phyloP scores from a whole-genome alignment of 2,329 filamentous ascomycete genomes.

The Pseudogymnoascus sp. region DNA sequence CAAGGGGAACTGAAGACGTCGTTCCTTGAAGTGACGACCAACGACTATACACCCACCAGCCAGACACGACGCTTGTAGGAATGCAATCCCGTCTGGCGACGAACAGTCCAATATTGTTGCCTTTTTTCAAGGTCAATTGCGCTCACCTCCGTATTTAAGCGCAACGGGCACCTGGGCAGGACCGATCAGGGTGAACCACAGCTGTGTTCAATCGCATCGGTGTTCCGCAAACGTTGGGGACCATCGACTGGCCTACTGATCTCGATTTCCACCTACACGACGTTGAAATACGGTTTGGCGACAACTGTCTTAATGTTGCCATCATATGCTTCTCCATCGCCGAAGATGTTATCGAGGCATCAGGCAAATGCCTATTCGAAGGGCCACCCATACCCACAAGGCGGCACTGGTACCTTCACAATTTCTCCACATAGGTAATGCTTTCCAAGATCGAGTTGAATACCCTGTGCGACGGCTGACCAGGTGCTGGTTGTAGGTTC shows the following conservation, averaged over 20 bases:
- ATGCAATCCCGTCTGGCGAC: constrained; percentile 6
- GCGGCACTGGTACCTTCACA: constrained; percentile 65
- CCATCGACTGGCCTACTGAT: neutral
- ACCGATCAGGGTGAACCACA: constrained; percentile 7
- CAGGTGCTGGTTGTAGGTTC: constrained; percentile 50
- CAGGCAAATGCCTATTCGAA: constrained; percentile 68
- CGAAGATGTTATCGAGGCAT: constrained; percentile 80
- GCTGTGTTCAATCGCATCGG: constrained; percentile 2
- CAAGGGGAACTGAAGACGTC: constrained; percentile 7
- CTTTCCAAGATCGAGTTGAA: constrained; percentile 11
- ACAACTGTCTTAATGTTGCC: constrained; percentile 47
- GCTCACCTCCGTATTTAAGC: neutral
- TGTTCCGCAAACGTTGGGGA: constrained; percentile 4
- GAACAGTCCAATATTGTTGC: neutral
- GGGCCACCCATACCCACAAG: constrained; percentile 66
- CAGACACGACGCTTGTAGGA: constrained; percentile 5
- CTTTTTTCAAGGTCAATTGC: constrained; percentile 7
- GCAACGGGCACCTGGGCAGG: constrained; percentile 2
- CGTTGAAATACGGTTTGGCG: neutral
- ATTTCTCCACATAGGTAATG: constrained; percentile 82
- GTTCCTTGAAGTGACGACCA: neutral
- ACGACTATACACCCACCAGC: neutral
- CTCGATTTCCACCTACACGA: neutral
- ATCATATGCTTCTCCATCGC: constrained; percentile 43
- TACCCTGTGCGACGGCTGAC: constrained; percentile 1